Evolutionary conservation across 2,329 filamentous ascomycete species (phyloP).

Genomic region (Pseudogymnoascus sp.): DNA sequence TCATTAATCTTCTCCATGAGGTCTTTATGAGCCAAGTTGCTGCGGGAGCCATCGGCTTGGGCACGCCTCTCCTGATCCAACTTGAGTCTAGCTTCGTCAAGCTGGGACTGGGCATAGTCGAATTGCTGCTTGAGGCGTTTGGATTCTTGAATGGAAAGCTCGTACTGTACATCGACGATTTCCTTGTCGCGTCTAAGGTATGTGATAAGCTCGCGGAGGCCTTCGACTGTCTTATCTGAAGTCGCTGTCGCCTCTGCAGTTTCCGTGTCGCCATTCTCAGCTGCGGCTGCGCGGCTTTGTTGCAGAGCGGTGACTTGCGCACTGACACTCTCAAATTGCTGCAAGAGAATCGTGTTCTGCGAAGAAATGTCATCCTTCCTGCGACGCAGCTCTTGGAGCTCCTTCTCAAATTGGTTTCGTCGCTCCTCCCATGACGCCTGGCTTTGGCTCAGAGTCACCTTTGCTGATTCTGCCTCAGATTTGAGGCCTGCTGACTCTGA

Average conservation of each 20-base stretch:
- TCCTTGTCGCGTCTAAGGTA: slow-evolving; percentile 94
- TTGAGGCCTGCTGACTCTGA: slow-evolving; percentile 66
- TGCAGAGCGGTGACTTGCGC: slow-evolving; percentile 73
- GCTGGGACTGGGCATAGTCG: slow-evolving; percentile 74
- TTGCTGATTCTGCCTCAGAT: slow-evolving; percentile 78
- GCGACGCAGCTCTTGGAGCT: slow-evolving; percentile 68
- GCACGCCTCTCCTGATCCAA: slow-evolving; percentile 80
- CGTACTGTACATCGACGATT: slow-evolving; percentile 92
- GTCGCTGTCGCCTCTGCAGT: slow-evolving; percentile 28
- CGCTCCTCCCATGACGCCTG: slow-evolving; percentile 84
- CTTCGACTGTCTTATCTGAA: slow-evolving; percentile 56
- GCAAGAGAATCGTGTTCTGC: slow-evolving; percentile 84
- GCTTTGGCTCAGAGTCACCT: slow-evolving; percentile 66
- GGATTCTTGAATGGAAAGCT: slow-evolving; percentile 77
- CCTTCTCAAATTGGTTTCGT: slow-evolving; percentile 70
- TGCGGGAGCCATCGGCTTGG: slow-evolving; percentile 63
- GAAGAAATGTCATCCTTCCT: slow-evolving; percentile 76
- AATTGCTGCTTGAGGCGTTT: slow-evolving; percentile 87
- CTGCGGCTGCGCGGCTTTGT: slow-evolving; percentile 54
- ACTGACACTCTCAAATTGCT: slow-evolving; percentile 77
- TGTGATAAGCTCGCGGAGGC: slow-evolving; percentile 80
- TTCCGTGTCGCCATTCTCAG: slow-evolving; percentile 43
- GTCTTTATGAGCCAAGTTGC: slow-evolving; percentile 73
- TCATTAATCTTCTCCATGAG: slow-evolving; percentile 93
- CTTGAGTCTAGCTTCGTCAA: slow-evolving; percentile 82